Evolutionary conservation across 768 basidiomycete genomes (phyloP), one percentile per base, ranked within the genome.

Genomic region (Gautieria morchelliformis): DNA sequence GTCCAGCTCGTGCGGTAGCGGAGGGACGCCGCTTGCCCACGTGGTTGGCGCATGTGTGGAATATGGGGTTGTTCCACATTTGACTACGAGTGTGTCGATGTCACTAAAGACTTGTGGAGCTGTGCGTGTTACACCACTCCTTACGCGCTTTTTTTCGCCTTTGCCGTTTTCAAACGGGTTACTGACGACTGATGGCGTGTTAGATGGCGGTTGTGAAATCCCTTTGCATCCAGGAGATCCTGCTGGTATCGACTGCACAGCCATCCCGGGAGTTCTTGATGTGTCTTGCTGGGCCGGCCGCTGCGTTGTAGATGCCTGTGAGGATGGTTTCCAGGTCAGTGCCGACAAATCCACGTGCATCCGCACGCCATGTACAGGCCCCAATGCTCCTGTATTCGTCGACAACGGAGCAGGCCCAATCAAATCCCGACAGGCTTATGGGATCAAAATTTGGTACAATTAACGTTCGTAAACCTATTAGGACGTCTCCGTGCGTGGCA

Each of bases 21-120:
- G 47, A 41, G 52, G n/a, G 51, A 61, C 10, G 66, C 67, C 42
- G 33, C 62, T 22, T 80, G 79, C 62, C 67, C 69, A 4, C 54
- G 49, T 11, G 77, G 74, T 4, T 63, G 67, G 56, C 70, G 70
- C 0, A 72, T 75, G 1, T 81, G 80, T 57, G 75, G 74, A 6
- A 67, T 79, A 52, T 71, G 68, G 24, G 73, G 75, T 17, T 66
- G 74, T 12, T 63, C 64, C 15, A 59, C 65, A 12, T 65, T 68
- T 2, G 71, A 74, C 3, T 79, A 76, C 75, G 79, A 81, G 58
- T 80, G 79, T 58, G 61, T 81, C 46, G 64, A 80, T 61, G 77
- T 73, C 1, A 69, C 66, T 58, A 67, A 63, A 41, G 77, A 80
- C 41, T 70, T 81, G 8, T 79, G 78, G 65, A 79, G 78, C 66